Evolutionary conservation across 441 rosid genomes (phyloP).

Genomic region (Capsella rubella): DNA sequence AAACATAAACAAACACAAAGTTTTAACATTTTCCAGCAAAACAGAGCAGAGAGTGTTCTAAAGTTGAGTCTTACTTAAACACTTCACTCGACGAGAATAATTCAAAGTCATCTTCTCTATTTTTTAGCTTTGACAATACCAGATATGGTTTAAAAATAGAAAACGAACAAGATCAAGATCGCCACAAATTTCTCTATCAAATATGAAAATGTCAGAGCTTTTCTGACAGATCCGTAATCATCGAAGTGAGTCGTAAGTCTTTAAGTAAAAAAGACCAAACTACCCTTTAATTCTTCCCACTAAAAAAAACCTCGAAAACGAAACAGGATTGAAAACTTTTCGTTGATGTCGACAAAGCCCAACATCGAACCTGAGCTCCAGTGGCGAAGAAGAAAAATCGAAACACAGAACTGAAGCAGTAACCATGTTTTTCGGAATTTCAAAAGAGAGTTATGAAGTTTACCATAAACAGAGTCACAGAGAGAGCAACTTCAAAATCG

Average conservation of each 20-base stretch:
- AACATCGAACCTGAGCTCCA: slow-evolving; percentile 16
- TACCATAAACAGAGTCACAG: slow-evolving; percentile 35
- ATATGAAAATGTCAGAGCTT: slow-evolving; percentile 36
- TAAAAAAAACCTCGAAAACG: slow-evolving; percentile 26
- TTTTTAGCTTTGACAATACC: slow-evolving; percentile 33
- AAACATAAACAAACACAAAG: slow-evolving; percentile 1
- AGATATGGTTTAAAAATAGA: slow-evolving; percentile 39
- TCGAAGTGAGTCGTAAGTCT: slow-evolving; percentile 18
- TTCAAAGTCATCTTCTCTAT: slow-evolving; percentile 10
- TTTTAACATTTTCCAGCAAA: background rate
- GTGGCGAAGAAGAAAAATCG: slow-evolving; percentile 10
- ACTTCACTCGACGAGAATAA: slow-evolving; percentile 7
- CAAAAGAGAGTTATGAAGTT: slow-evolving; percentile 29
- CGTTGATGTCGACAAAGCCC: slow-evolving; percentile 8
- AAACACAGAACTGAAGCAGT: background rate
- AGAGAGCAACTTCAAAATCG: slow-evolving; percentile 26
- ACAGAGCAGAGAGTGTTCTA: slow-evolving; percentile 35
- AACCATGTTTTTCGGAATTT: background rate
- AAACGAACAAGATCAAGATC: slow-evolving; percentile 34
- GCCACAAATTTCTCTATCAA: slow-evolving; percentile 1
- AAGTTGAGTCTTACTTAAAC: slow-evolving; percentile 31
- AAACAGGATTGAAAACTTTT: slow-evolving; percentile 15
- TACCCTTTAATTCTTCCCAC: slow-evolving; percentile 40
- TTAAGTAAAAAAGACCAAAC: slow-evolving; percentile 29
- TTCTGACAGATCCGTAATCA: slow-evolving; percentile 45